Evolutionary conservation across 345 rosid genomes (phyloP), one percentile per base, ranked within the genome.

Genomic region (Geranium brycei): DNA sequence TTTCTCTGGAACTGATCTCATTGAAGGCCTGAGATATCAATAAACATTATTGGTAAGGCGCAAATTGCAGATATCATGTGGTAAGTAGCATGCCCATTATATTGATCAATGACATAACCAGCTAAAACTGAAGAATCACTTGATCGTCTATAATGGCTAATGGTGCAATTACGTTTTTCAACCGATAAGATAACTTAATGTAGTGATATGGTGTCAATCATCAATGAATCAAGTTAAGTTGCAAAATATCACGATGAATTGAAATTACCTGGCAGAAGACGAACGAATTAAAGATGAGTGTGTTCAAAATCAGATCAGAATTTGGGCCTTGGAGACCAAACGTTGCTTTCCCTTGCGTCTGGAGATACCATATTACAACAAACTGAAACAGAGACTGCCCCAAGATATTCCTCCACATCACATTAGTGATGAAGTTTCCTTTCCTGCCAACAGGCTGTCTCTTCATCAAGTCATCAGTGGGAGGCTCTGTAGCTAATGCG

Each of bases 341-440:
- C 58, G 74, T 73, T 41, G 77, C 65, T 71, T 67, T 71, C 62
- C 92, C 96, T 51, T 75, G 77, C 19, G 87, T 82, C 67, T 85
- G 86, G 60, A 89, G 84, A 68, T 73, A 78, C 87, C 87, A 81
- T 70, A 91, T 63, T 67, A 87, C 64, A 56, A 79, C 66, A 58
- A 91, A 80, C 80, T 91, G 96, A 79, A 87, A 89, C 8, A 87
- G 17, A 31, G 98, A 87, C 79, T 92, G 95, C 56, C 98, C 96
- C 64, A 87, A 72, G 62, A 92, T 87, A 72, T 89, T 92, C 78
- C 96, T 87, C 96, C 98, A 92, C 96, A 92, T 92, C 28, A 92
- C 83, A 69, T 89, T 89, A 56, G 81, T 87, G 73, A 89, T 84
- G 78, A 92, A 89, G 79, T 84, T 92, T 62, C 95, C 84, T 67